Percentiles rank a stretch among this genome's conserved stretches.
Conservation (phyloP, 768 basidiomycete species). For the Pulveroboletus sp. region DNA sequence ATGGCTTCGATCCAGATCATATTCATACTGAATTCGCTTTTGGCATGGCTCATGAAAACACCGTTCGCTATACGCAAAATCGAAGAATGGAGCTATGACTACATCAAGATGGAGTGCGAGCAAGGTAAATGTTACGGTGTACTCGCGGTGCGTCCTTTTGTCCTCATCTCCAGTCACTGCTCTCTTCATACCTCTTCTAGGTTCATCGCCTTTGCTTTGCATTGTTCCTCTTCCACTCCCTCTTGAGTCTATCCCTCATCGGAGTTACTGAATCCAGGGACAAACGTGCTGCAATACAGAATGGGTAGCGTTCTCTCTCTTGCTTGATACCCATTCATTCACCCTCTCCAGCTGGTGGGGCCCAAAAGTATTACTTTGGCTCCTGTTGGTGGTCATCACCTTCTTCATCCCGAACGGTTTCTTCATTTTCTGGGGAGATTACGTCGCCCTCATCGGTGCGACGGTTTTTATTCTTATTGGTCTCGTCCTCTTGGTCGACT, state of each 20-base stretch:
- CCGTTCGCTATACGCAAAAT: slow-evolving; percentile 81
- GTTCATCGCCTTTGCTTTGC: slow-evolving; percentile 98
- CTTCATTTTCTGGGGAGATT: slow-evolving; percentile 99
- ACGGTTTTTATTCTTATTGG: slow-evolving; percentile 95
- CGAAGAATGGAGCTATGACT: slow-evolving; percentile 91
- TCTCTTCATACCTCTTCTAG: slow-evolving; percentile 31
- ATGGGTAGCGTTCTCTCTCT: slow-evolving; percentile 58
- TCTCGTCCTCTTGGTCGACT: slow-evolving; percentile 95
- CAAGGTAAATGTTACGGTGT: slow-evolving; percentile 95
- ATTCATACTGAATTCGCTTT: slow-evolving; percentile 90
- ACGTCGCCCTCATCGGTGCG: slow-evolving; percentile 85
- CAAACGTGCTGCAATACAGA: slow-evolving; percentile 93
- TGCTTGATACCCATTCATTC: slow-evolving; percentile 7
- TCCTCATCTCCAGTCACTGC: background rate
- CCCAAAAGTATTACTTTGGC: slow-evolving; percentile 88
- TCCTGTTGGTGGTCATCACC: slow-evolving; percentile 70
- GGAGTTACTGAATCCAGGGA: slow-evolving; percentile 88
- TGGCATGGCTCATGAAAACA: slow-evolving; percentile 96
- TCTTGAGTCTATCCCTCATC: slow-evolving; percentile 74
- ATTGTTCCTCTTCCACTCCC: slow-evolving; percentile 78
- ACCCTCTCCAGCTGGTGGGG: slow-evolving; percentile 85
- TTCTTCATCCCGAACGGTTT: slow-evolving; percentile 96
- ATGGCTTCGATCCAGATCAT: slow-evolving; percentile 60
- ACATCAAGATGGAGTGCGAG: slow-evolving; percentile 96
- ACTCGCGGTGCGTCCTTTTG: slow-evolving; percentile 63